These are phyloP conservation scores for Plasmodium cynomolgi DNA, from an alignment of 169 alveolate genomes.

Conservation along the genomic window DNA sequence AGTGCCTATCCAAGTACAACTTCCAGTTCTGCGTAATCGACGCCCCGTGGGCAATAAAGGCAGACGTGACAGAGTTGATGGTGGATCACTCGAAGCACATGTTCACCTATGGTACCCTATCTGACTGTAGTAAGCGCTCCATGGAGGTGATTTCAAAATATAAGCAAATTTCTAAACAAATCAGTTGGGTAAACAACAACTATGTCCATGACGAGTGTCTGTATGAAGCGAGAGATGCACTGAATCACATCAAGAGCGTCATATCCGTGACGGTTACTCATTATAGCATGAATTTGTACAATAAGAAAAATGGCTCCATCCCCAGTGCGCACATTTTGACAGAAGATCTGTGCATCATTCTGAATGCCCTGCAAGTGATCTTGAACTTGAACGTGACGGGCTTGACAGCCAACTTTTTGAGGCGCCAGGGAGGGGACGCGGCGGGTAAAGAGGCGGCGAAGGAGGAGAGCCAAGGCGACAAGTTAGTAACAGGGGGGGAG, in stretches of 20 bases:
- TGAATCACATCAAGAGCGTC: slow-evolving; percentile 26
- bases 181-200: slow-evolving; percentile 67
- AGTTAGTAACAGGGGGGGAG: neutral
- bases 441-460: neutral
- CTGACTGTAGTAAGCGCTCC: slow-evolving; percentile 14
- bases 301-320: slow-evolving; percentile 19
- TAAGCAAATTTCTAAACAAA: slow-evolving; percentile 11
- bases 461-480: neutral
- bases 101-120: slow-evolving; percentile 63
- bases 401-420: slow-evolving; percentile 51
- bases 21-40: slow-evolving; percentile 63
- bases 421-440: neutral
- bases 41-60: slow-evolving; percentile 52
- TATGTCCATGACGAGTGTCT: slow-evolving; percentile 63
- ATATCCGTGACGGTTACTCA: slow-evolving; percentile 43
- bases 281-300: slow-evolving; percentile 27
- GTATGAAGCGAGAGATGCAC: slow-evolving; percentile 36
- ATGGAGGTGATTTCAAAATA: slow-evolving; percentile 34
- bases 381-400: slow-evolving; percentile 17
- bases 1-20: slow-evolving; percentile 5
- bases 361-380: slow-evolving; percentile 30
- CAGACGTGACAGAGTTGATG: slow-evolving; percentile 26
- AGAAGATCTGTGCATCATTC: slow-evolving; percentile 35
- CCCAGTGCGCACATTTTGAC: slow-evolving; percentile 25
- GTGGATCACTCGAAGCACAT: slow-evolving; percentile 25